These are phyloP conservation scores for Ogataea haglerorum DNA, from an alignment of 805 yeast genomes.

Conservation along the genomic window DNA sequence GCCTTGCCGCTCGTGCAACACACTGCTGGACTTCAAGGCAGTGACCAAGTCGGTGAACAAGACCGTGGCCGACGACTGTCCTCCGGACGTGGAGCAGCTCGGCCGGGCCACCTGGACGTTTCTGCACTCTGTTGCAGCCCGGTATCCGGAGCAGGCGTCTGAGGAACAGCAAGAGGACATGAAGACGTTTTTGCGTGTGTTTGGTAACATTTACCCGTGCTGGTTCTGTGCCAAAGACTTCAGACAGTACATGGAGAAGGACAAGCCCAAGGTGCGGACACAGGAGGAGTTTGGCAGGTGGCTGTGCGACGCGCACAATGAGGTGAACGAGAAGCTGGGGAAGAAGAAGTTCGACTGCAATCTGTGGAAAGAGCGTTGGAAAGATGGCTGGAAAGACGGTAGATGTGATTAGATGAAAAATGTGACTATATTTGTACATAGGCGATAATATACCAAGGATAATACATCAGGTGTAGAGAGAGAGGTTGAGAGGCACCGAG, in stretches of 20 bases:
- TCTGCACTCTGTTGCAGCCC: constrained; percentile 85
- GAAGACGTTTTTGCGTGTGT: constrained; percentile 61
- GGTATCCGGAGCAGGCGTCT: constrained; percentile 72
- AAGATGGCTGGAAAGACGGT: constrained; percentile 84
- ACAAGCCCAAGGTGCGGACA: constrained; percentile 55
- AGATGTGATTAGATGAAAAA: constrained; percentile 37
- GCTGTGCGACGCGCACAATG: constrained; percentile 95
- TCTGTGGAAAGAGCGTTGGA: constrained; percentile 93
- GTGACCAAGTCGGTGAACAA: constrained; percentile 37
- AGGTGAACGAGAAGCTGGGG: constrained; percentile 82
- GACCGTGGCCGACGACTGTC: constrained; percentile 47
- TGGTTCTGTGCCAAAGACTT: constrained; percentile 91
- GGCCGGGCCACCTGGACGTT: constrained; percentile 93
- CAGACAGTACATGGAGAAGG: constrained; percentile 49
- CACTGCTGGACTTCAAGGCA: constrained; percentile 72
- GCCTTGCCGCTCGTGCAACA: constrained; percentile 94
- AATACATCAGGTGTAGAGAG: constrained; percentile 21
- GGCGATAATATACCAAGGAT: too few species aligned
- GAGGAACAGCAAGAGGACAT: constrained; percentile 64
- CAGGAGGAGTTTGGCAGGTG: constrained; percentile 84
- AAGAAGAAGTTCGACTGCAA: constrained; percentile 84
- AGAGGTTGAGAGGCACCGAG: constrained; percentile 78
- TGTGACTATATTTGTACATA: constrained; percentile 35
- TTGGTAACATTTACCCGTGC: constrained; percentile 86
- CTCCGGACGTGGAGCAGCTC: constrained; percentile 79